Base-by-base conservation (phyloP, 495 filamentous ascomycete species). In the Tuber umbilicatum region DNA sequence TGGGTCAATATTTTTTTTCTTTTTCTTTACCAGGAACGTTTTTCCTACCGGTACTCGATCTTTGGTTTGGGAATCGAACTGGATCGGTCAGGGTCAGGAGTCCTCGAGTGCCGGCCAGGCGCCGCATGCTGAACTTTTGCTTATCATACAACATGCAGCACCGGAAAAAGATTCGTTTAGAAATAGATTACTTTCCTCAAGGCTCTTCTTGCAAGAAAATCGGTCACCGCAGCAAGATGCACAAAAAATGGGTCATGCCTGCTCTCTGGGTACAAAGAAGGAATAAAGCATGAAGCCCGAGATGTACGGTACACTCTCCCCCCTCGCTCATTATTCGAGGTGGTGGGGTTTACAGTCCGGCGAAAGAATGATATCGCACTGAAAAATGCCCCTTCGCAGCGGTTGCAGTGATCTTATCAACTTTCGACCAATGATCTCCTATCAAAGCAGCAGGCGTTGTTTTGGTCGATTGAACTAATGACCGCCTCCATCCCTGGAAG, bases 31-130 rank as follows among this genome's bases (percentile, higher is more conserved):
- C 31, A 19, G 55, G 55, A 64, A 64, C 27, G 4, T 64, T 64
- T 31, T 27, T 64, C 31, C 14, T 64, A n/a, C n/a, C n/a, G n/a
- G n/a, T n/a, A 64, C 55, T 17, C n/a, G 55, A 64, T 64, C 55
- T 64, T 35, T 64, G 55, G 55, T 64, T 64, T 64, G 55, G 55
- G 55, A 64, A 64, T 64, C 55, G 55, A 64, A 35, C 27, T 64
- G 55, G 55, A 64, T 64, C 55, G 55, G 55, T 64, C 35, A 64
- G 10, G 55, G 12, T 35, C 14, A 27, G 55, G 55, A 64, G 47
- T 27, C 9, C 50, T 27, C 23, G 23, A 27, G 50, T 60, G 35
- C 55, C 27, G 14, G 27, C 7, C 55, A 35, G 55, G 55, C 55
- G n/a, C 19, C 17, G 12, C 55, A 35, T 64, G 27, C 55, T 64